Conservation (phyloP, 345 rosid species). For the Corchorus capsularis region DNA sequence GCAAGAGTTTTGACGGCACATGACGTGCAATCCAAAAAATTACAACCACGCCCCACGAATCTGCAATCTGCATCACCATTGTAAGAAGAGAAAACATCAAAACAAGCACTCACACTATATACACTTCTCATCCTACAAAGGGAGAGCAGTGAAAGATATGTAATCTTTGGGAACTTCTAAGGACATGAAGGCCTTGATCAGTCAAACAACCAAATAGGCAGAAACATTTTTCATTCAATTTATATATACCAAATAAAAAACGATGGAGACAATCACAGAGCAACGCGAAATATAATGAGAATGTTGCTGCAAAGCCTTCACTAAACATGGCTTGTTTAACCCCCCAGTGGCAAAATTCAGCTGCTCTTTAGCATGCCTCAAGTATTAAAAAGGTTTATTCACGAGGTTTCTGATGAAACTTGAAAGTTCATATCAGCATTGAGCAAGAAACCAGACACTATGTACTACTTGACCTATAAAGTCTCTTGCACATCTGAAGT, state of each 20-base stretch:
- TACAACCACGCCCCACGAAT: constrained; percentile 7
- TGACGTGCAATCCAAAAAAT: constrained; percentile 36
- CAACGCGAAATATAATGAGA: not conserved
- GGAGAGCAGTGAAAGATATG: not conserved
- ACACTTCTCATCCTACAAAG: not conserved
- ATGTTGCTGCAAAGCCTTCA: constrained; percentile 1
- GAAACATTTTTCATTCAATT: not conserved
- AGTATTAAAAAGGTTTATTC: not conserved
- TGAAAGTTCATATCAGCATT: not conserved
- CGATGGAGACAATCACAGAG: not conserved
- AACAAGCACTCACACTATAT: not conserved
- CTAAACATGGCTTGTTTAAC: not conserved
- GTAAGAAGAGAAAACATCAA: not conserved
- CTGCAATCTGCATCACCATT: constrained; percentile 6
- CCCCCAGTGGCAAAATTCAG: not conserved
- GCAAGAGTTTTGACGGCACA: constrained; percentile 75
- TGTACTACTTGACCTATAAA: not conserved
- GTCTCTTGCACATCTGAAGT: not conserved
- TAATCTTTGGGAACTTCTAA: not conserved
- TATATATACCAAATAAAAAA: not conserved
- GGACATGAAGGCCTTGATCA: not conserved
- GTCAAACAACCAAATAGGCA: not conserved
- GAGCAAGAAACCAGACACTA: not conserved
- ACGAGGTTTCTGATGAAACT: not conserved
- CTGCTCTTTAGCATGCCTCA: not conserved